Conservation (phyloP, 305 asterid genomes). For the Caryopteris hybrid region DNA sequence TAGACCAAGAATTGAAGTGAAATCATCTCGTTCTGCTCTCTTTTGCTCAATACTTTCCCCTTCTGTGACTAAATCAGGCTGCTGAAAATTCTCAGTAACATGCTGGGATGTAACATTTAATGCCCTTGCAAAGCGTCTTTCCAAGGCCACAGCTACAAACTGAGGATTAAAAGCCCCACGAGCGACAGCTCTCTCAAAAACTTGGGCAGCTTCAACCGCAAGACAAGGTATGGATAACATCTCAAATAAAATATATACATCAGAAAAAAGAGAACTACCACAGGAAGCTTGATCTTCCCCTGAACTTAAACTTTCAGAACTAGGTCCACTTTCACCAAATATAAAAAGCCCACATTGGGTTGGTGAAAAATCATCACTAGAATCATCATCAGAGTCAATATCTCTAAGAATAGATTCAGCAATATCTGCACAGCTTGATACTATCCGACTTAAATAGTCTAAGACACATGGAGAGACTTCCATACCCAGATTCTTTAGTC, state of each 20-base stretch:
- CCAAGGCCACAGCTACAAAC: constrained; percentile 74
- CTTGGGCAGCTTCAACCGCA: constrained; percentile 85
- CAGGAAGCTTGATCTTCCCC: constrained; percentile 49
- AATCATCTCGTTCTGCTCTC: constrained; percentile 74
- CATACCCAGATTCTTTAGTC: constrained; percentile 71
- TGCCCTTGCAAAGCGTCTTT: constrained; percentile 60
- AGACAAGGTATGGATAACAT: constrained; percentile 92
- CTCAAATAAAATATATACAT: constrained; percentile 72
- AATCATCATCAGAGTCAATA: constrained; percentile 63
- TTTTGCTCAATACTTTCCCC: constrained; percentile 71
- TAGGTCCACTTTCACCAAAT: constrained; percentile 66
- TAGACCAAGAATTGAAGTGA: constrained; percentile 75
- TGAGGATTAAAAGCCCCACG: constrained; percentile 76
- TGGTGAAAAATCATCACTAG: constrained; percentile 41
- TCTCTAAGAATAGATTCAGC: constrained; percentile 84
- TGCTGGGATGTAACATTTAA: constrained; percentile 61
- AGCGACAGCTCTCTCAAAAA: constrained; percentile 91
- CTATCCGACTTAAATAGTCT: constrained; percentile 79
- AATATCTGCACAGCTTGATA: constrained; percentile 82
- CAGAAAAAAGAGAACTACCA: constrained; percentile 64
- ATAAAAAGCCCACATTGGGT: constrained; percentile 50
- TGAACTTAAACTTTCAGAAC: constrained; percentile 46
- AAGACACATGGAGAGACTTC: constrained; percentile 84
- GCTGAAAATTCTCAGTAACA: constrained; percentile 58
- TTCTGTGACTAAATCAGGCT: constrained; percentile 50